Base-by-base conservation (phyloP, 2,329 filamentous ascomycete species). In the Calonectria leucothoes region DNA sequence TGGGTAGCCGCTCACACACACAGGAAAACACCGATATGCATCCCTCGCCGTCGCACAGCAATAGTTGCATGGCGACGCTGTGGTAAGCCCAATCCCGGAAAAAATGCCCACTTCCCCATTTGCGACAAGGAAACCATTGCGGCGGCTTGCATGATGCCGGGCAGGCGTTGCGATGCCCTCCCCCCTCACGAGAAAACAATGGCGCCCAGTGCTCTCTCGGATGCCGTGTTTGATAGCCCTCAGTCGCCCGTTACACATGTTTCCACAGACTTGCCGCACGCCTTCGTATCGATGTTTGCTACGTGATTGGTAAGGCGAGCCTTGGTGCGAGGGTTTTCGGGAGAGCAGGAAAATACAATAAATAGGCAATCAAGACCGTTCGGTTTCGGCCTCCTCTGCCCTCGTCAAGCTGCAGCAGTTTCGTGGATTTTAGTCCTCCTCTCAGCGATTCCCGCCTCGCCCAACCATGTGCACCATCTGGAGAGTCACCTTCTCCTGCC, bases 401-500 rank as follows among this genome's bases (percentile, higher is more conserved):
- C 29, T 39, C 39, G 14, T 6, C 29, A 66, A 48, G n/a, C 49
- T 48, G 61, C 11, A 29, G 25, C 31, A 20, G 61, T 48, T 29
- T 57, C 39, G 37, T 52, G 27, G 35, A n/a, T 33, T 51, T 52
- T 39, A 66, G 49, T 57, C 49, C 49, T 64, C 68, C 57, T 52
- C 25, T 37, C 52, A 31, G 59, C n/a, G 37, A 45, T 31, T 5
- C 29, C 33, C 11, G 15, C 45, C 15, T 20, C 37, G 55, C 52
- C 48, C 35, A 23, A 70, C 20, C n/a, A 75, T 73, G 64, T 73
- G 61, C 45, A 71, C 65, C 10, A 68, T 69, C 23, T 75, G 65
- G 65, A 61, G 48, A 67, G 52, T 69, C 27, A 45, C 33, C 29
- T 71, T 69, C 69, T 67, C 73, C 25, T 71, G 73, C 39, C 51